These are phyloP conservation scores for Rubroboletus pulcherrimus DNA, from an alignment of 768 basidiomycete species.

Conservation along the genomic window DNA sequence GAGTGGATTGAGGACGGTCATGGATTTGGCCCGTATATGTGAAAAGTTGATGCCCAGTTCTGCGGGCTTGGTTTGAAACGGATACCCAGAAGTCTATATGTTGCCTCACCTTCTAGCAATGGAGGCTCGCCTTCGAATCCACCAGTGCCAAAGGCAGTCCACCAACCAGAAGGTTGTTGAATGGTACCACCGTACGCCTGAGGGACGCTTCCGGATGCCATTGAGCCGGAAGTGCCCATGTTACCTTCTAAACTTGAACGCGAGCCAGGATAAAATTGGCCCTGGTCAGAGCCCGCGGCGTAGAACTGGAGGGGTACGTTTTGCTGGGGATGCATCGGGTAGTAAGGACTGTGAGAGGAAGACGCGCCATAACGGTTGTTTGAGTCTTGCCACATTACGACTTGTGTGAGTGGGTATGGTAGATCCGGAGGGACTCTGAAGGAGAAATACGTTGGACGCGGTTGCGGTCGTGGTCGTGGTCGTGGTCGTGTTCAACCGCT, in stretches of 20 bases:
- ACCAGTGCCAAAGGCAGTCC: conserved; percentile 94
- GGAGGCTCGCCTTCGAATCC: conserved; percentile 96
- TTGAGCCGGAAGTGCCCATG: conserved; percentile 51
- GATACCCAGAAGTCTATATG: neutral
- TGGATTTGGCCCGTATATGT: conserved; percentile 90
- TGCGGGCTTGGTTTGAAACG: conserved; percentile 30
- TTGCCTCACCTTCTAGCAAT: conserved; percentile 76
- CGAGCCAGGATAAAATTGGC: conserved; percentile 63
- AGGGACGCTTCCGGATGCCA: conserved; percentile 42
- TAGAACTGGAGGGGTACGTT: conserved; percentile 75
- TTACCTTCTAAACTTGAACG: conserved; percentile 78
- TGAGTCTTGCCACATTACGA: conserved; percentile 73
- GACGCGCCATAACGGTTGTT: conserved; percentile 54
- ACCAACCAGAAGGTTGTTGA: conserved; percentile 75
- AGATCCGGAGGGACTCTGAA: neutral
- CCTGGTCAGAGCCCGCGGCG: conserved; percentile 54
- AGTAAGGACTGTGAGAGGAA: conserved; percentile 58
- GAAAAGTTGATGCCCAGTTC: conserved; percentile 98
- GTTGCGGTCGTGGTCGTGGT: conserved; percentile 2
- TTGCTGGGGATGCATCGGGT: conserved; percentile 43
- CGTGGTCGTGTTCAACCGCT: conserved; percentile 11
- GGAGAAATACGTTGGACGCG: neutral
- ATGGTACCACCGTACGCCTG: conserved; percentile 69
- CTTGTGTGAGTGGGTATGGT: neutral
- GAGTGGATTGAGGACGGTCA: conserved; percentile 94